Conservation (phyloP, 1,284 basidiomycete species). For the Ganoderma multipileum region DNA sequence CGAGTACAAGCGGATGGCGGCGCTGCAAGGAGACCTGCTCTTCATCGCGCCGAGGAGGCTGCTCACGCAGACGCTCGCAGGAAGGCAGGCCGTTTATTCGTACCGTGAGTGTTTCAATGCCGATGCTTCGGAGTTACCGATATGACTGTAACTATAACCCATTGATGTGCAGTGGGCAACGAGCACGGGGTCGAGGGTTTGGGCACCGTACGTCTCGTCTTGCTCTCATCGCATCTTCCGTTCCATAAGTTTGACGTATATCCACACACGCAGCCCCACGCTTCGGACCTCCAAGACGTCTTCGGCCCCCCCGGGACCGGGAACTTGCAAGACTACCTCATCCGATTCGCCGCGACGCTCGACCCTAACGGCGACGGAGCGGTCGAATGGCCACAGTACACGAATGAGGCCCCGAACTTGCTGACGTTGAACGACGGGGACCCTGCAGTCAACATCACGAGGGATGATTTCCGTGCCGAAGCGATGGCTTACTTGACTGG, state of each 20-base stretch:
- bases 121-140: no score
- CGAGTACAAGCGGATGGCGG: constrained; percentile 58
- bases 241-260: no score
- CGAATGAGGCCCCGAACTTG: constrained; percentile 43
- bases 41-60: constrained; percentile 53
- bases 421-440: constrained; percentile 53
- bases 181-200: constrained; percentile 46
- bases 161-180: constrained; percentile 56
- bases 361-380: constrained; percentile 45
- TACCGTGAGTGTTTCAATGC: no score
- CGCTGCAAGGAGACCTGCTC: constrained; percentile 53
- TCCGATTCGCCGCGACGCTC: constrained; percentile 27
- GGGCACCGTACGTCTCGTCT: constrained; percentile 13
- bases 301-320: constrained; percentile 25
- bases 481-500: constrained; percentile 31
- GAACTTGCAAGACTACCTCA: constrained; percentile 26
- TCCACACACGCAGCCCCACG: constrained; percentile 14
- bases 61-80: constrained; percentile 27
- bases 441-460: constrained; percentile 41
- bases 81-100: not conserved
- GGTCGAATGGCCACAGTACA: constrained; percentile 56
- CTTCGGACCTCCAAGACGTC: constrained; percentile 17
- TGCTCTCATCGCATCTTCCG: constrained; percentile 21
- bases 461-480: constrained; percentile 50
- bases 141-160: no score